Conservation (phyloP, 1,284 basidiomycete species). For the Papiliotrema nemorosa region DNA sequence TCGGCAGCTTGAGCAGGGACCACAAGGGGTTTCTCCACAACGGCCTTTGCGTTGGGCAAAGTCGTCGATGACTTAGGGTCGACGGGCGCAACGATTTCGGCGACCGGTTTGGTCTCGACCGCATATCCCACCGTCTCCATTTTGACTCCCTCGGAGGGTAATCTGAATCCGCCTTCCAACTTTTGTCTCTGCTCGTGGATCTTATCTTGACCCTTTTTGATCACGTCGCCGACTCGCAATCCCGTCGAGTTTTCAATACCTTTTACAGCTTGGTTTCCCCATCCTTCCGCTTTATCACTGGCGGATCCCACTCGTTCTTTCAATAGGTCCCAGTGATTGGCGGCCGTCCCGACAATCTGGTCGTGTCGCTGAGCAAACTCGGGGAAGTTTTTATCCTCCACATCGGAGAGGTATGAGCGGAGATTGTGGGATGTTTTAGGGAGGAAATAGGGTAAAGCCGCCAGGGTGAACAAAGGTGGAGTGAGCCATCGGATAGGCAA, state of each 20-base stretch:
- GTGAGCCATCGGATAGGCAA: constrained; percentile 64
- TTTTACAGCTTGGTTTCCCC: constrained; percentile 55
- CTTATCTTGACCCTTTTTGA: constrained; percentile 52
- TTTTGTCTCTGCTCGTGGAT: constrained; percentile 21
- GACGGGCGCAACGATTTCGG: constrained; percentile 39
- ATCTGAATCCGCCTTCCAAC: constrained; percentile 1
- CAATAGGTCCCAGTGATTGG: constrained; percentile 58
- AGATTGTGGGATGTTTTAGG: constrained; percentile 72
- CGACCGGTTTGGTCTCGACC: constrained; percentile 46
- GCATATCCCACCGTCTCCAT: constrained; percentile 40
- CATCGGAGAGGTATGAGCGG: constrained; percentile 60
- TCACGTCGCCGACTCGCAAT: constrained; percentile 62
- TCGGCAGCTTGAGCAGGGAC: neutral
- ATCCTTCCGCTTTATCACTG: constrained; percentile 25
- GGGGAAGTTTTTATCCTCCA: constrained; percentile 70
- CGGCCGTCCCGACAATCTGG: constrained; percentile 60
- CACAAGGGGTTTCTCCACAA: neutral
- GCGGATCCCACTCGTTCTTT: constrained; percentile 53
- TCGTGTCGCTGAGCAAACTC: constrained; percentile 65
- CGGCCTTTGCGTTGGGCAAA: neutral
- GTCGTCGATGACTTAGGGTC: neutral
- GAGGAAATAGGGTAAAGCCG: constrained; percentile 71
- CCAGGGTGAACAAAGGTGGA: constrained; percentile 64
- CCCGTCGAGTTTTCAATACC: constrained; percentile 67
- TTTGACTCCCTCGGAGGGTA: constrained; percentile 11